phyloP scores from a whole-genome alignment of 805 yeast genomes.

The Pichia pseudocactophila region DNA sequence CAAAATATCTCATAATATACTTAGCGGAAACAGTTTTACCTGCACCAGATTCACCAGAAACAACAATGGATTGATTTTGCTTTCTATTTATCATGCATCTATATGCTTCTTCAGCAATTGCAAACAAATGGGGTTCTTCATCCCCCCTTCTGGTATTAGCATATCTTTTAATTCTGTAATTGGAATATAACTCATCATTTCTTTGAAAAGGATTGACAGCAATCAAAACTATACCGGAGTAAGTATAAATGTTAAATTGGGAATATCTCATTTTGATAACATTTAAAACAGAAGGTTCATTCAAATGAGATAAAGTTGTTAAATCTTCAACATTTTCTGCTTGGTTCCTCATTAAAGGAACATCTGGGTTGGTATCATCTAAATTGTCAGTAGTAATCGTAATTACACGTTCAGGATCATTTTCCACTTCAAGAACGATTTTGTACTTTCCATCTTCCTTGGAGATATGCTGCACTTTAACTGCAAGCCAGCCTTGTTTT shows the following conservation, averaged over 20 bases:
- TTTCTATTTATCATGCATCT: slow-evolving; percentile 84
- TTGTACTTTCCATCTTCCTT: slow-evolving; percentile 36
- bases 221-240: slow-evolving; percentile 92
- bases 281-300: slow-evolving; percentile 93
- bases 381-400: slow-evolving; percentile 40
- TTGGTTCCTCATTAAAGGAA: slow-evolving; percentile 85
- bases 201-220: slow-evolving; percentile 95
- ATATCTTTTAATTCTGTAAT: slow-evolving; percentile 89
- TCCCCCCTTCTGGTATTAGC: slow-evolving; percentile 92
- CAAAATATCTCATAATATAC: slow-evolving; percentile 95
- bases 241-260: slow-evolving; percentile 87
- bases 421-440: slow-evolving; percentile 46
- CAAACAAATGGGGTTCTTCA: slow-evolving; percentile 92
- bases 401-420: slow-evolving; percentile 33
- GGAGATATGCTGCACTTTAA: slow-evolving; percentile 41
- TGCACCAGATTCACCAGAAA: slow-evolving; percentile 97
- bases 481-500: slow-evolving; percentile 67
- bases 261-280: slow-evolving; percentile 86
- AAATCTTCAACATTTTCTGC: slow-evolving; percentile 92
- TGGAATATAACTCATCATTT: slow-evolving; percentile 83
- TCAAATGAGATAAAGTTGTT: slow-evolving; percentile 82
- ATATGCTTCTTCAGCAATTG: slow-evolving; percentile 96
- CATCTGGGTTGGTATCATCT: slow-evolving; percentile 43
- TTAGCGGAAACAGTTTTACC: slow-evolving; percentile 97
- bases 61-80: slow-evolving; percentile 90